phyloP scores from a whole-genome alignment of 768 basidiomycete species.

The Hericium alpestre region DNA sequence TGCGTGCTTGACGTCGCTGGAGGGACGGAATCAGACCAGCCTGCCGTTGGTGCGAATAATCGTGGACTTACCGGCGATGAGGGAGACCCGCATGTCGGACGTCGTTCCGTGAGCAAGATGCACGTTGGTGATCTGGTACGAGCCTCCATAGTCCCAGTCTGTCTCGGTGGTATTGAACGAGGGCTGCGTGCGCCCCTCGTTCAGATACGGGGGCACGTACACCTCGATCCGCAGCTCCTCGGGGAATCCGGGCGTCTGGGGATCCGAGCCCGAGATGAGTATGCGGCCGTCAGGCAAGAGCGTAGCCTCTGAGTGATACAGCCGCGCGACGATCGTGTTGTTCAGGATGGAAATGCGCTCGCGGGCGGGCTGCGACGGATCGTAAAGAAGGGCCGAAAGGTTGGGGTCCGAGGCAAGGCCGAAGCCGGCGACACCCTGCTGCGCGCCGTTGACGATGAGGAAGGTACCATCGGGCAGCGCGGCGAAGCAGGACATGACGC shows the following conservation, averaged over 20 bases:
- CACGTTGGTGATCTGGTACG: constrained; percentile 40
- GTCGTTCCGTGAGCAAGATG: constrained; percentile 30
- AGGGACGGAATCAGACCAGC: background rate
- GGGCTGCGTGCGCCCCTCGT: constrained; percentile 50
- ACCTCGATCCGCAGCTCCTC: constrained; percentile 73
- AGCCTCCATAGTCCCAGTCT: constrained; percentile 54
- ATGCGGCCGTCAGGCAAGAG: constrained; percentile 69
- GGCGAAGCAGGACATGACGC: constrained; percentile 71
- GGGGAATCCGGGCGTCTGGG: constrained; percentile 42
- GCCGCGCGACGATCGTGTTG: constrained; percentile 58
- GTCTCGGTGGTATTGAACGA: constrained; percentile 43
- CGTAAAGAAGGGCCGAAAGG: constrained; percentile 55
- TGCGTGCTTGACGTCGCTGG: constrained; percentile 66
- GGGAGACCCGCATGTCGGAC: constrained; percentile 46
- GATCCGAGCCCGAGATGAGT: constrained; percentile 69
- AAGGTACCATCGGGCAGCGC: constrained; percentile 66
- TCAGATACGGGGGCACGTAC: constrained; percentile 84
- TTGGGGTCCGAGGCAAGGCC: constrained; percentile 60
- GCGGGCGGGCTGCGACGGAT: constrained; percentile 47
- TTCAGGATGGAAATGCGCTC: constrained; percentile 58
- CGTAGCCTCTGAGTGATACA: constrained; percentile 73
- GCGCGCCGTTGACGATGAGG: constrained; percentile 68
- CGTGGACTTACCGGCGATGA: constrained; percentile 44
- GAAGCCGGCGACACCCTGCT: constrained; percentile 62
- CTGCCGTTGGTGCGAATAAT: too few relatives aligned